phyloP scores from a whole-genome alignment of 2,329 filamentous ascomycete species.

The Aureobasidium namibiae region DNA sequence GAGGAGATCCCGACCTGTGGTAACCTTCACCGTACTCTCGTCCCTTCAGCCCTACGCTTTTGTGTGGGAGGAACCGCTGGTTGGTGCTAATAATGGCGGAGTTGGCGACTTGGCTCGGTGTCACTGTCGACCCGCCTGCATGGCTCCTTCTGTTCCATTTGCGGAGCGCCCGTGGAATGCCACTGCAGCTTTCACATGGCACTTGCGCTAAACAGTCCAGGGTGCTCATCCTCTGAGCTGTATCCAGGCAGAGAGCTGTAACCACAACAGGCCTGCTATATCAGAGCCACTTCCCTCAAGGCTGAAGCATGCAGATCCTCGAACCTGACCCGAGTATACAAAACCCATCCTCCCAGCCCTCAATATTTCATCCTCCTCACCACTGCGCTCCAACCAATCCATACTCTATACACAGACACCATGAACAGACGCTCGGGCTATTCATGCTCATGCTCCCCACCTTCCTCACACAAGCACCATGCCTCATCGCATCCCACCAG shows the following conservation, averaged over 20 bases:
- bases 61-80: conserved; percentile 2
- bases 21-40: conserved; percentile 8
- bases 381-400: neutral
- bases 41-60: conserved; percentile 9
- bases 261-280: conserved; percentile 13
- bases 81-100: conserved; percentile 15
- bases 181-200: conserved; percentile 14
- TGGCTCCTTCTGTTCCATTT: conserved; percentile 11
- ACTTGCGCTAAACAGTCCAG: conserved; percentile 9
- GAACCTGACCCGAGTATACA: neutral
- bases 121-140: conserved; percentile 9
- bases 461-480: conserved; percentile 49
- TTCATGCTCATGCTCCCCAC: conserved; percentile 33
- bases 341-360: neutral
- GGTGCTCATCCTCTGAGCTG: conserved; percentile 13
- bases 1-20: neutral
- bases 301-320: conserved; percentile 2
- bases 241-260: conserved; percentile 11
- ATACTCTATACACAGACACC: neutral
- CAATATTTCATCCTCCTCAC: neutral
- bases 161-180: conserved; percentile 10
- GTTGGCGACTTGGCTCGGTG: conserved; percentile 10
- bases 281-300: conserved; percentile 11
- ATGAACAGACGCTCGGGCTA: conserved; percentile 40
- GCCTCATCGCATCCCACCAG: conserved; percentile 70